phyloP scores from a whole-genome alignment of 805 yeast genomes.

The Spathaspora arborariae region DNA sequence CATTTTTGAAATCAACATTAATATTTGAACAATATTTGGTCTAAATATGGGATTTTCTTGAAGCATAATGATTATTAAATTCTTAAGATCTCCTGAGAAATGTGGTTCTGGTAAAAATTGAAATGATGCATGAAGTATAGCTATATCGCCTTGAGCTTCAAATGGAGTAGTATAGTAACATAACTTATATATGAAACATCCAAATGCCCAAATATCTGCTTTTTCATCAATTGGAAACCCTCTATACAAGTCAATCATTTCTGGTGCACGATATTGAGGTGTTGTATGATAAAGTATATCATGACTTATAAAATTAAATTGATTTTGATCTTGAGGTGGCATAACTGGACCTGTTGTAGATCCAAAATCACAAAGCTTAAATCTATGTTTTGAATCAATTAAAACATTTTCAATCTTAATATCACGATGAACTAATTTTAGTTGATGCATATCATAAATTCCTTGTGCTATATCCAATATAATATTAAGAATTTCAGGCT shows the following conservation, averaged over 20 bases:
- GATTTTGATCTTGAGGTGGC: slow-evolving; percentile 73
- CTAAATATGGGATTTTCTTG: slow-evolving; percentile 79
- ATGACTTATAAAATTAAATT: slow-evolving; percentile 71
- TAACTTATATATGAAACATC: slow-evolving; percentile 83
- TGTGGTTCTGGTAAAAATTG: slow-evolving; percentile 68
- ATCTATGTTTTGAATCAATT: slow-evolving; percentile 63
- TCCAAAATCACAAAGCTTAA: slow-evolving; percentile 92
- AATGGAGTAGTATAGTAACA: slow-evolving; percentile 95
- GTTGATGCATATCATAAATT: slow-evolving; percentile 78
- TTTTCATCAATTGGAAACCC: slow-evolving; percentile 86
- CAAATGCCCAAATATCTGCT: slow-evolving; percentile 95
- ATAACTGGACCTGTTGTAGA: slow-evolving; percentile 67
- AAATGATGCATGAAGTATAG: slow-evolving; percentile 79
- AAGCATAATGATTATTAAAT: slow-evolving; percentile 72
- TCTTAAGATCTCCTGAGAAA: slow-evolving; percentile 68
- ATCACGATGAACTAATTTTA: slow-evolving; percentile 83
- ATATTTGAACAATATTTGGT: slow-evolving; percentile 84
- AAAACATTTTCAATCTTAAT: slow-evolving; percentile 92
- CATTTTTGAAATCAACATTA: slow-evolving; percentile 58
- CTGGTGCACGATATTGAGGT: slow-evolving; percentile 94
- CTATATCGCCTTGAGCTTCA: slow-evolving; percentile 82
- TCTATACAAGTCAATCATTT: slow-evolving; percentile 86
- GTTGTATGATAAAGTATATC: slow-evolving; percentile 90
- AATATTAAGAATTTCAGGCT: slow-evolving; percentile 74
- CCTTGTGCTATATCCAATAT: slow-evolving; percentile 81